Evolutionary conservation across 441 rosid genomes (phyloP).

Genomic region (Isatis lusitanica): DNA sequence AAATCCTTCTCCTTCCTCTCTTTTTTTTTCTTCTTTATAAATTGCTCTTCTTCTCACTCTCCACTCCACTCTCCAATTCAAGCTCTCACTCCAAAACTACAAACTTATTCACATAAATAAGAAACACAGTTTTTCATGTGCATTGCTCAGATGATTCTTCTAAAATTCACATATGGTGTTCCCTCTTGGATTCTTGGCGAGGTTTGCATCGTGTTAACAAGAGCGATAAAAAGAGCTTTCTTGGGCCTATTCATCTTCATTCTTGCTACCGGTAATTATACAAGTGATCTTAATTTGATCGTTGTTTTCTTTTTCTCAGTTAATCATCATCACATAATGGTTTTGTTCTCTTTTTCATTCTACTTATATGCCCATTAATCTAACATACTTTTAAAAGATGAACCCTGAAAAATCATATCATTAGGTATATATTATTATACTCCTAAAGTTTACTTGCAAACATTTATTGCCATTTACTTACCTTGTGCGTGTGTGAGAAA

Average conservation of each 20-base stretch:
- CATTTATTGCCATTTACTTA: background rate
- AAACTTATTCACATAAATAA: background rate
- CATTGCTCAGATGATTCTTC: slow-evolving; percentile 11
- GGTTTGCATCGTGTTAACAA: slow-evolving; percentile 7
- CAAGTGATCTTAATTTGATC: background rate
- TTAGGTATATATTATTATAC: too few relatives aligned
- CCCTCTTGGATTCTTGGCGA: slow-evolving; percentile 35
- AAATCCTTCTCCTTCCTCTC: background rate
- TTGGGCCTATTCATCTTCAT: slow-evolving; percentile 53
- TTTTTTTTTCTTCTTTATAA: slow-evolving; percentile 7
- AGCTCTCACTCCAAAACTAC: slow-evolving; percentile 7
- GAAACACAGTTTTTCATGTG: background rate
- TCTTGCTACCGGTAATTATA: slow-evolving; percentile 55
- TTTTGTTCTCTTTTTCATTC: background rate
- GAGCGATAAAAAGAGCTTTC: slow-evolving; percentile 37
- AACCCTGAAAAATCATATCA: background rate
- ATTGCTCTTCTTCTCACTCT: slow-evolving; percentile 14
- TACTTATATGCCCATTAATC: background rate
- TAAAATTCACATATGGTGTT: slow-evolving; percentile 19
- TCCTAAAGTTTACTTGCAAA: too few relatives aligned
- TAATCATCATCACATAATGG: background rate
- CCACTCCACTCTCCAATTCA: slow-evolving; percentile 12
- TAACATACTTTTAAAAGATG: background rate
- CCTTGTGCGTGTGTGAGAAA: background rate
- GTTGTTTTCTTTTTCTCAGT: background rate